phyloP scores from a whole-genome alignment of 768 basidiomycete species.

The Tricholoma saponaceum region DNA sequence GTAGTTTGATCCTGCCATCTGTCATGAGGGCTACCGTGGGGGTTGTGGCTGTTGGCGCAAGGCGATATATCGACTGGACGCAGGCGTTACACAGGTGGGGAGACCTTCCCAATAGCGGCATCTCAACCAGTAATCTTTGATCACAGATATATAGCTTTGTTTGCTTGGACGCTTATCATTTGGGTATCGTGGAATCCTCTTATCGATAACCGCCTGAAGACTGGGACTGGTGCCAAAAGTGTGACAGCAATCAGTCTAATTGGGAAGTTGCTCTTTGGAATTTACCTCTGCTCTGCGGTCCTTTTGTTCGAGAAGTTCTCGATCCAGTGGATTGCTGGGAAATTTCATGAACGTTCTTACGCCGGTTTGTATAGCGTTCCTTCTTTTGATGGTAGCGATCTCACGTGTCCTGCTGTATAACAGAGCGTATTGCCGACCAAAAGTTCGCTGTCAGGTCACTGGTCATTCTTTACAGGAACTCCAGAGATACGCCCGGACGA shows the following conservation, averaged over 20 bases:
- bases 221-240: conserved; percentile 25
- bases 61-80: conserved; percentile 80
- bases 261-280: conserved; percentile 67
- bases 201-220: conserved; percentile 41
- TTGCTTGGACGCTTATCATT: conserved; percentile 57
- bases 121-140: not conserved
- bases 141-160: conserved; percentile 58
- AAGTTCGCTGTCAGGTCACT: conserved; percentile 73
- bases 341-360: conserved; percentile 79
- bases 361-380: conserved; percentile 3
- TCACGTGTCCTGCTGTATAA: conserved; percentile 4
- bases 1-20: conserved; percentile 44
- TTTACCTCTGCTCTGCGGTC: conserved; percentile 63
- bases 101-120: not conserved
- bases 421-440: conserved; percentile 80
- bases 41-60: conserved; percentile 62
- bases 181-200: conserved; percentile 78
- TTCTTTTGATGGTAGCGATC: not conserved
- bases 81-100: conserved; percentile 56
- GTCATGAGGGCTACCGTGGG: conserved; percentile 66
- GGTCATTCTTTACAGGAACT: conserved; percentile 75
- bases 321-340: conserved; percentile 81
- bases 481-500: conserved; percentile 66
- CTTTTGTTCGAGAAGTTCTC: conserved; percentile 80
- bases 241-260: conserved; percentile 47